Base-by-base conservation (phyloP, 306 rosid species). In the Spatholobus suberectus region DNA sequence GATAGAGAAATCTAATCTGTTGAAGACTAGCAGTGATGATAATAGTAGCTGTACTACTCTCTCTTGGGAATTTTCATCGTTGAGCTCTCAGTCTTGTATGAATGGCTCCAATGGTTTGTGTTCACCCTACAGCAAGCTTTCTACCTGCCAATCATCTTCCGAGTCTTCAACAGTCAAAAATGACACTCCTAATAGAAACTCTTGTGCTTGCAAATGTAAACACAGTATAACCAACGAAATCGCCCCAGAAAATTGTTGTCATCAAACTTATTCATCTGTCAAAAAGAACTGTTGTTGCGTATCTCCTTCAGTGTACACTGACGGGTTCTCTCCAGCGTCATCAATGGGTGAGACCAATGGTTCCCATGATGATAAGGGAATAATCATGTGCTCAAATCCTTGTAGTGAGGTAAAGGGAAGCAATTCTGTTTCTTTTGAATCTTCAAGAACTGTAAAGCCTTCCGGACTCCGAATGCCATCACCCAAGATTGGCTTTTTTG, bases 381-480 rank as follows among this genome's bases (percentile, higher is more conserved):
- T 20, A 27, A 43, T 20, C 29, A 26, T 59, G 69, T 17, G 18
- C 76, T 7, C 57, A 14, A 70, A 78, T 78, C 67, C 41, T 13
- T 24, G 34, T 2, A 21, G 20, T 13, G 44, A 46, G 72, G 68
- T 55, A 41, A 47, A 24, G 5, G 73, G 44, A 78, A 73, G 44
- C 13, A 38, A 75, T 21, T 43, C 54, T 54, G 72, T 41, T 66
- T 54, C 86, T n/a, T 68, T 55, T 51, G 70, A 76, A 43, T 15
- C 65, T 37, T 80, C 71, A 21, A 80, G 81, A 75, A 67, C 21
- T 57, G 26, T 26, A 5, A 89, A 80, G 68, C 89, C 93, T 73
- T 90, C 93, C 0, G 61, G 90, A 34, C 90, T 89, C 0, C 78
- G 90, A 80, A 68, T 81, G 70, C 93, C 92, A 62, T 86, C 92